Evolutionary conservation across 2,329 filamentous ascomycete species (phyloP), one percentile per base, ranked within the genome.

Genomic region (Davidsoniella neocaledoniae): DNA sequence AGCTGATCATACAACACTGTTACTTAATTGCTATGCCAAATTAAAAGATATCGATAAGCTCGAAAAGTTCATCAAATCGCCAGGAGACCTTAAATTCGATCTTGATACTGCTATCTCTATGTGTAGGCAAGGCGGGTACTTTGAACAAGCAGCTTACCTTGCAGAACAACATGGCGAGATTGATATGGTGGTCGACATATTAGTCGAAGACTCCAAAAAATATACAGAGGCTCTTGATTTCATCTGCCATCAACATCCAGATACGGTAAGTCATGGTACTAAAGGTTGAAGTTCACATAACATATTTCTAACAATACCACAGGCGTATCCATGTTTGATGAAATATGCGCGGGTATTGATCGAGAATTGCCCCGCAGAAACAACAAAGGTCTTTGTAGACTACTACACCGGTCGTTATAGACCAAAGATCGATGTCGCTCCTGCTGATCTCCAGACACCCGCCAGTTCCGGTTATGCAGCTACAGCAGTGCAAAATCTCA

Each of bases 1-100:
- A 2, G 82, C 87, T 1, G 91, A 98, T 56, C 91, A 98, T 58
- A 98, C 91, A 0, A 98, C 91, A 0, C 68, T 98, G 9, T 71
- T 98, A 0, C 68, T 98, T 41, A 98, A 98, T 62, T 98, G 91
- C 65, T 98, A 98, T 61, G 91, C 91, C 0, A 98, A 98, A 61
- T 69, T 96, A 14, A 98, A 98, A 63, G 91, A 98, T 61, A 90
- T 94, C 4, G 83, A 87, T 51, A 98, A 98, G 66, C 72, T 98
- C 5, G 90, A 98, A 60, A 83, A 83, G 21, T 98, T 98, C 57
- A 98, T 98, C 66, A 94, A 94, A 61, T 88, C 87, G 25, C 88
- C 90, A 0, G 87, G 85, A 2, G 88, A 95, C 58, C 74, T 95
- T 40, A 95, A 93, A 59, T 98, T 98, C 59, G 91, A 98, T 62